Conservation (phyloP, 2,329 filamentous ascomycete species). For the Lachnellula arida region DNA sequence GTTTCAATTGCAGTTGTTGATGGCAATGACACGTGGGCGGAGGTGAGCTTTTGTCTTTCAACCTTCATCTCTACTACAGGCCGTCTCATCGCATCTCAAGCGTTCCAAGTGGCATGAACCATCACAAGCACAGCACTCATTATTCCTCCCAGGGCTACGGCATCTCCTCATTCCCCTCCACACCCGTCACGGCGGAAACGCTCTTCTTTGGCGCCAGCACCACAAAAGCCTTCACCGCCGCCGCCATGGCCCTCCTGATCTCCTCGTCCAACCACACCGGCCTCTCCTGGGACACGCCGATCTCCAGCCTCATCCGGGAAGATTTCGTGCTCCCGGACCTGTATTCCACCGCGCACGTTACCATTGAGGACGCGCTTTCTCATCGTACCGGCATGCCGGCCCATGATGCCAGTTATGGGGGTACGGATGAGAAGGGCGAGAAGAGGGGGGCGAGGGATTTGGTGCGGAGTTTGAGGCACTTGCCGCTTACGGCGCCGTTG, state of each 20-base stretch:
- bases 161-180: slow-evolving; percentile 34
- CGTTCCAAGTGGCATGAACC: background rate
- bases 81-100: background rate
- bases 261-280: slow-evolving; percentile 35
- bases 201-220: slow-evolving; percentile 53
- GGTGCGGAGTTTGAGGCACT: slow-evolving; percentile 40
- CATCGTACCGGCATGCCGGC: slow-evolving; percentile 48
- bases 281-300: slow-evolving; percentile 43
- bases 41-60: slow-evolving; percentile 30
- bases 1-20: slow-evolving; percentile 45
- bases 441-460: slow-evolving; percentile 21
- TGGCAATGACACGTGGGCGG: slow-evolving; percentile 37
- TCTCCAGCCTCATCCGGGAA: slow-evolving; percentile 43
- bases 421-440: slow-evolving; percentile 23
- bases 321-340: slow-evolving; percentile 48
- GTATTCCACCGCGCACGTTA: slow-evolving; percentile 45
- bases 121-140: background rate
- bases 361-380: slow-evolving; percentile 49
- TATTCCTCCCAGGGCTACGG: slow-evolving; percentile 34
- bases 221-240: slow-evolving; percentile 51
- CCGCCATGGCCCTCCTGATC: slow-evolving; percentile 43
- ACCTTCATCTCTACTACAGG: slow-evolving; percentile 4
- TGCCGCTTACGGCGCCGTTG: slow-evolving; percentile 41
- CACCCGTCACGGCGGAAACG: slow-evolving; percentile 41
- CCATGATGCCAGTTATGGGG: slow-evolving; percentile 37